Evolutionary conservation across 2,329 filamentous ascomycete genomes (phyloP), one percentile per base, ranked within the genome.

Genomic region (Colletotrichum sp.): DNA sequence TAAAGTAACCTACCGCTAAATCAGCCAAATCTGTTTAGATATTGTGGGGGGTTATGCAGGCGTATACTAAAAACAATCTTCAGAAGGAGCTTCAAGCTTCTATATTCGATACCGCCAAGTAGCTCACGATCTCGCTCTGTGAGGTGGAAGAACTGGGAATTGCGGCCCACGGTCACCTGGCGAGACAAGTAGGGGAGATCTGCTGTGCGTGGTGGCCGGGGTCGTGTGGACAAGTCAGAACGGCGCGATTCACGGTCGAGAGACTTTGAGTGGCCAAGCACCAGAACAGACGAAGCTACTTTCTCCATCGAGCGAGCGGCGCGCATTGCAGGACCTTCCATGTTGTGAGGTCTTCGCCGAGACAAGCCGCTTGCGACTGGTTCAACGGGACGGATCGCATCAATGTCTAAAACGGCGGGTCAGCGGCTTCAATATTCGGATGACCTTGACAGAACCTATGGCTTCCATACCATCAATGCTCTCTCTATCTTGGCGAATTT

Each of bases 61-160:
- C 30, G 55, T 81, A 74, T 78, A 88, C 86, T 81, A 34, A 82
- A 77, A 0, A 86, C 83, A 72, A 90, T 87, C 77, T 89, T 89
- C 18, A 90, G 78, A 14, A 91, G 79, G 2, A 90, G 77, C 77
- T 87, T 89, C 36, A 90, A 79, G 36, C 85, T 87, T 1, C 87
- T 85, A 59, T 90, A 90, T 78, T 90, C 89, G 43, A 90, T 87
- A 1, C 89, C 89, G 2, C 89, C 89, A 0, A 90, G 81, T n/a
- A 83, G 81, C 72, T 89, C 86, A 7, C 85, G 81, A 60, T 87
- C 86, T 21, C 84, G 77, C 0, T 81, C 80, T 1, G 84, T 84
- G 65, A 90, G 59, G 66, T 89, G 86, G 34, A 84, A 76, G 36
- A 90, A 89, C 30, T 84, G 80, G 1, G 86, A 88, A 74, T 89